Evolutionary conservation across 805 yeast species (phyloP).

Genomic region (Candida orba): DNA sequence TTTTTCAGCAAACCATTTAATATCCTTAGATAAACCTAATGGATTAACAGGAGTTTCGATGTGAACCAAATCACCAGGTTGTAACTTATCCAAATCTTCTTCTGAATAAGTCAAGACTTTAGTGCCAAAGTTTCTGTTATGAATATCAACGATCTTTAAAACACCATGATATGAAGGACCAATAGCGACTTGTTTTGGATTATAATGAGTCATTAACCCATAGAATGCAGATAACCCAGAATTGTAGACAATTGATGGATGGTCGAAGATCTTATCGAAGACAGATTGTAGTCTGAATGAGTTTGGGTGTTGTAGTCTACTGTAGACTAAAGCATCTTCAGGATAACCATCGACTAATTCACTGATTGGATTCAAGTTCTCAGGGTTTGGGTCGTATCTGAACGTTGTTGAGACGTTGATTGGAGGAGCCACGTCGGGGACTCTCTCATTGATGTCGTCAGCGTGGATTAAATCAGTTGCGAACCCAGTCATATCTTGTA

Average conservation of each 20-base stretch:
- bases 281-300: constrained; percentile 60
- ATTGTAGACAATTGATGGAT: constrained; percentile 60
- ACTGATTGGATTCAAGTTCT: constrained; percentile 40
- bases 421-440: constrained; percentile 67
- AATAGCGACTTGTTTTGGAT: constrained; percentile 69
- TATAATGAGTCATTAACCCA: constrained; percentile 61
- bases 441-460: constrained; percentile 52
- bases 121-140: constrained; percentile 53
- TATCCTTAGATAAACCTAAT: constrained; percentile 57
- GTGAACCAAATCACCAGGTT: constrained; percentile 70
- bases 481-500: constrained; percentile 36
- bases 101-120: constrained; percentile 37
- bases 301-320: constrained; percentile 72
- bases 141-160: constrained; percentile 58
- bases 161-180: constrained; percentile 86
- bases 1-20: constrained; percentile 51
- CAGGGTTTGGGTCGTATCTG: constrained; percentile 56
- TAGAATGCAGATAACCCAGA: constrained; percentile 79
- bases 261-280: constrained; percentile 46
- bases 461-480: constrained; percentile 61
- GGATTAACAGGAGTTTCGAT: constrained; percentile 90
- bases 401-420: constrained; percentile 78
- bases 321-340: constrained; percentile 45
- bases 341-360: constrained; percentile 29
- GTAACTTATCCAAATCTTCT: constrained; percentile 40